Conservation (phyloP, 1,139 yeast genomes). For the Yamadazyma atlantica region DNA sequence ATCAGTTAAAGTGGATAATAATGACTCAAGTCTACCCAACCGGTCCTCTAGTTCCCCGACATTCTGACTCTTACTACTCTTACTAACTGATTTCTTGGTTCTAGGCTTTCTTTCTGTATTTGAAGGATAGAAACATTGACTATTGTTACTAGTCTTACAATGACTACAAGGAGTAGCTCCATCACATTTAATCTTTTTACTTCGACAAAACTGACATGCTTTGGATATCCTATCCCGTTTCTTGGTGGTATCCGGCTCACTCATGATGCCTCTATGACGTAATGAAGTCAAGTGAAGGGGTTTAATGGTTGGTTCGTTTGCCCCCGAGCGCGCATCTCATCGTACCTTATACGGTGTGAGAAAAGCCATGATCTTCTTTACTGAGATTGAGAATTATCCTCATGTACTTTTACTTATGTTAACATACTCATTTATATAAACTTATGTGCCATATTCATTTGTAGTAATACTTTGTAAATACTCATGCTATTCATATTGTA, state of each 20-base stretch:
- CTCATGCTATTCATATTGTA: too few relatives aligned
- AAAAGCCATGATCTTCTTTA: too few relatives aligned
- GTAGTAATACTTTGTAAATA: too few relatives aligned
- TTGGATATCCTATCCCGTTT: conserved; percentile 32
- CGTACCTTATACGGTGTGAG: too few relatives aligned
- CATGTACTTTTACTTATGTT: too few relatives aligned
- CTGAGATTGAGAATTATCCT: too few relatives aligned
- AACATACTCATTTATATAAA: too few relatives aligned
- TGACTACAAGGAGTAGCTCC: conserved; percentile 41
- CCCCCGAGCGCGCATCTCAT: not conserved
- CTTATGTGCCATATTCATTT: too few relatives aligned
- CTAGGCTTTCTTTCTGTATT: conserved; percentile 17
- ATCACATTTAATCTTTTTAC: conserved; percentile 46
- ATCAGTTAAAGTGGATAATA: conserved; percentile 9
- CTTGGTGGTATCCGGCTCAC: conserved; percentile 5
- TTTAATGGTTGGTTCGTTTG: not conserved
- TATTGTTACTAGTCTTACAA: conserved; percentile 22
- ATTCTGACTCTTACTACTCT: conserved; percentile 6
- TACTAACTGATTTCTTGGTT: conserved; percentile 3
- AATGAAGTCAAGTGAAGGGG: too few relatives aligned
- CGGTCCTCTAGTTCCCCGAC: conserved; percentile 12
- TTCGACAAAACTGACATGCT: conserved; percentile 50
- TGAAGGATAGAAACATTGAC: conserved; percentile 20
- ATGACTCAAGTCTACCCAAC: conserved; percentile 12
- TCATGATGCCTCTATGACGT: conserved; percentile 1